phyloP scores from a whole-genome alignment of 2,329 filamentous ascomycete genomes.

The Xylariomycetidae sp. region DNA sequence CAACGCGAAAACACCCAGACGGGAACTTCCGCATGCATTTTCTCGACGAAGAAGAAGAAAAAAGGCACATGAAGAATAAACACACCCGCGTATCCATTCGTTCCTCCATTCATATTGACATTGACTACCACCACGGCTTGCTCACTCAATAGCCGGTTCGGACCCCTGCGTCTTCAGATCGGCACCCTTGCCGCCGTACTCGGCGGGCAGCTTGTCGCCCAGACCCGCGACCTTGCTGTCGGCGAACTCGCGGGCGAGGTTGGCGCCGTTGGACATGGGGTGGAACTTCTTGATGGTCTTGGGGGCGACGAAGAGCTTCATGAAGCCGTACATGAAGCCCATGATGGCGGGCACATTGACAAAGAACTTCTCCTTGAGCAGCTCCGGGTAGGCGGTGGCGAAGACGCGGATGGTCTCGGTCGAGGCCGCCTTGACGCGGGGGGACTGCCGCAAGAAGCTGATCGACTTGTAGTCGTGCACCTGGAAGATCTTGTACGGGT shows the following conservation, averaged over 20 bases:
- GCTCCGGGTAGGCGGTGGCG: conserved; percentile 80
- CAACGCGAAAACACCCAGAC: no score
- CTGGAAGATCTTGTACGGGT: conserved; percentile 88
- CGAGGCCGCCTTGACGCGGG: conserved; percentile 69
- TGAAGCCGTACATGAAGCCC: conserved; percentile 76
- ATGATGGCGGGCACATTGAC: conserved; percentile 89
- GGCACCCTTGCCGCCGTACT: conserved; percentile 72
- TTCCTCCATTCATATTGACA: no score
- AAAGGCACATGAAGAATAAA: no score
- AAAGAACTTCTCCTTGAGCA: conserved; percentile 89
- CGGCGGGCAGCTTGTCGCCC: conserved; percentile 62
- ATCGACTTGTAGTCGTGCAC: conserved; percentile 90
- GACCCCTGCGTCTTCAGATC: conserved; percentile 29
- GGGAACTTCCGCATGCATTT: no score
- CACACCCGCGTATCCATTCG: no score
- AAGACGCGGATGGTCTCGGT: conserved; percentile 80
- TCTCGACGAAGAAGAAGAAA: neutral
- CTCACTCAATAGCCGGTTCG: conserved; percentile 19
- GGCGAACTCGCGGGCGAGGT: conserved; percentile 55
- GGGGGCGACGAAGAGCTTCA: conserved; percentile 70
- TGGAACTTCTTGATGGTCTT: conserved; percentile 78
- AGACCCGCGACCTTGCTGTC: conserved; percentile 52
- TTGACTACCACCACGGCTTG: no score
- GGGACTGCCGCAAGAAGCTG: conserved; percentile 79
- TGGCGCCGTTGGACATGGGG: conserved; percentile 68